Evolutionary conservation across 371 early-diverging fungal genomes (phyloP).

Genomic region (Mucor indicus): DNA sequence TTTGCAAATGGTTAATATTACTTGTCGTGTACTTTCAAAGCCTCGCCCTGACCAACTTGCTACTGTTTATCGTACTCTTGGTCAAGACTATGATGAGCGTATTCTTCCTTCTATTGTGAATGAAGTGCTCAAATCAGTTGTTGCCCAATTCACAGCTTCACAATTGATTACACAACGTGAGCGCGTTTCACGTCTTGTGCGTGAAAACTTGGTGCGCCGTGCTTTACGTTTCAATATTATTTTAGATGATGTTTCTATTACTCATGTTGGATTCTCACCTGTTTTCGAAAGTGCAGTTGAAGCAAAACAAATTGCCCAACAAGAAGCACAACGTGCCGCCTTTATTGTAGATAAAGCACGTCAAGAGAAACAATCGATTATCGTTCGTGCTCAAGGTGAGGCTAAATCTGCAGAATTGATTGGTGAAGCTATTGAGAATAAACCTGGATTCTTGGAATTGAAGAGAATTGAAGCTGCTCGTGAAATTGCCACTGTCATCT

Average conservation of each 20-base stretch:
- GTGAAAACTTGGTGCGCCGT: constrained; percentile 87
- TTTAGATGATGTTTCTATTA: constrained; percentile 96
- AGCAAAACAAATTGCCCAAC: constrained; percentile 99
- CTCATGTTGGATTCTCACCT: constrained; percentile 93
- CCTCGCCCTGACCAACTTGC: constrained; percentile 81
- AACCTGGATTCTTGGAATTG: constrained; percentile 95
- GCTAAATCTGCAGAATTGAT: constrained; percentile 91
- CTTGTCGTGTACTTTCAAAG: constrained; percentile 93
- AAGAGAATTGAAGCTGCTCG: constrained; percentile 94
- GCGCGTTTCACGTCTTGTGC: constrained; percentile 81
- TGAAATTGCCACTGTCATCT: constrained; percentile 87
- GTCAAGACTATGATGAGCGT: constrained; percentile 95
- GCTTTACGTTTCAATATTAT: constrained; percentile 89
- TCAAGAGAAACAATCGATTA: constrained; percentile 96
- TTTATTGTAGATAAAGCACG: constrained; percentile 96
- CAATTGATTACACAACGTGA: constrained; percentile 99
- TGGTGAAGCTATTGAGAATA: constrained; percentile 91
- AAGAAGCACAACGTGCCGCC: constrained; percentile 96
- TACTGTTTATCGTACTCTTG: constrained; percentile 87
- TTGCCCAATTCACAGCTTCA: constrained; percentile 97
- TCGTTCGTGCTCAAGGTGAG: constrained; percentile 97
- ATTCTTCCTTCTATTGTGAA: constrained; percentile 98
- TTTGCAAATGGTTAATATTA: constrained; percentile 99
- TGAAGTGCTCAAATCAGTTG: constrained; percentile 96
- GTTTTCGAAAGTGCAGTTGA: constrained; percentile 97